phyloP scores from a whole-genome alignment of 768 basidiomycete genomes.

The Piloderma croceum region DNA sequence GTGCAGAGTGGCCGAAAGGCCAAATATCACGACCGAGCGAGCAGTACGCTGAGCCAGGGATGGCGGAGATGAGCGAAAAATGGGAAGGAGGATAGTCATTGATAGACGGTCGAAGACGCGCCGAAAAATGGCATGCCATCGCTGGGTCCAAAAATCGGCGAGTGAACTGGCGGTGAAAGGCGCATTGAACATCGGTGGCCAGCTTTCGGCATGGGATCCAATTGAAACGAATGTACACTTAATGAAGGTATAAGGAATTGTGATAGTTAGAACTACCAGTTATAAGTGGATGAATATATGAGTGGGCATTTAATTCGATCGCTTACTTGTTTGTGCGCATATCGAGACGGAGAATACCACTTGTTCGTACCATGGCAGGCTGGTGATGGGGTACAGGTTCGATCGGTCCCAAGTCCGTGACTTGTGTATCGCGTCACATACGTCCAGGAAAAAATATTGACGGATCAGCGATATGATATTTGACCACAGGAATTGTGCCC shows the following conservation, averaged over 20 bases:
- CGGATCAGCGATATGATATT: background rate
- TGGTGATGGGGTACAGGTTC: background rate
- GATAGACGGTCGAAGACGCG: conserved; percentile 19
- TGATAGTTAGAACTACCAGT: background rate
- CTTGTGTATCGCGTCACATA: background rate
- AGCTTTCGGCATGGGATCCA: conserved; percentile 22
- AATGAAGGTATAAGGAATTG: background rate
- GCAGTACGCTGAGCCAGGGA: background rate
- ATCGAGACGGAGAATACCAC: background rate
- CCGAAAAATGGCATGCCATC: conserved; percentile 36
- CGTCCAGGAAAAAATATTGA: background rate
- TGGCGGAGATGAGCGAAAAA: background rate
- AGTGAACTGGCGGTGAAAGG: conserved; percentile 35
- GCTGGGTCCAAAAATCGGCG: conserved; percentile 30
- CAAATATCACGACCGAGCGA: background rate
- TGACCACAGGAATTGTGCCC: background rate
- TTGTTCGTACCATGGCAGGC: background rate
- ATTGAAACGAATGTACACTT: conserved; percentile 12
- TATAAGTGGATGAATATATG: too few relatives aligned
- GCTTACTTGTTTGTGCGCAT: background rate
- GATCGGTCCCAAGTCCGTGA: background rate
- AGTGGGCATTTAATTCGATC: too few relatives aligned
- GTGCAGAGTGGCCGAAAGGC: conserved; percentile 1
- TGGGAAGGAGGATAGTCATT: background rate
- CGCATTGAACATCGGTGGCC: conserved; percentile 28